phyloP scores from a whole-genome alignment of 148 eudicot species.

The Camellia sinensis region DNA sequence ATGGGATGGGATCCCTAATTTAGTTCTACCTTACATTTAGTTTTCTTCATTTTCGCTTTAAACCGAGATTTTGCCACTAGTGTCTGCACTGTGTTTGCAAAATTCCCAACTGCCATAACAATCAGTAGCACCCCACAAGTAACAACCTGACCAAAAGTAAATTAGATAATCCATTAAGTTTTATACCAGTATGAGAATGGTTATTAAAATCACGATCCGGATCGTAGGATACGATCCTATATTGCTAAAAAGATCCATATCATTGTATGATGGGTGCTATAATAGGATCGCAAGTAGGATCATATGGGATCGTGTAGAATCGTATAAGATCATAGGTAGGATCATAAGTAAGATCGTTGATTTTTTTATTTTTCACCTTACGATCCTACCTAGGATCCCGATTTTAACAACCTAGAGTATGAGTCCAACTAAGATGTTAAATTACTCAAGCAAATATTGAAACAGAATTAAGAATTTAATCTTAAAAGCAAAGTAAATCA shows the following conservation, averaged over 20 bases:
- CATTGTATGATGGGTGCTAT: too few relatives aligned
- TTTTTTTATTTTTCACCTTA: too few relatives aligned
- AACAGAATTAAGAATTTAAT: background rate
- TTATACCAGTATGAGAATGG: too few relatives aligned
- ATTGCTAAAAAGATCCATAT: too few relatives aligned
- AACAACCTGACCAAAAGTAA: slow-evolving; percentile 37
- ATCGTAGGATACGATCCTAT: too few relatives aligned
- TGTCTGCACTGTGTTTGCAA: slow-evolving; percentile 50
- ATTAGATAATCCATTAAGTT: background rate
- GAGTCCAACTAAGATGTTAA: background rate
- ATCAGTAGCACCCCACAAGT: slow-evolving; percentile 55
- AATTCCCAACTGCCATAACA: slow-evolving; percentile 58
- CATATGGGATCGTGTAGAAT: too few relatives aligned
- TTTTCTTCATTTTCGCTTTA: slow-evolving; percentile 50
- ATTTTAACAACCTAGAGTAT: too few relatives aligned
- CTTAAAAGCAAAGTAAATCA: background rate
- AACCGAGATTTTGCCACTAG: slow-evolving; percentile 46
- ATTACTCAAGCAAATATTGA: background rate
- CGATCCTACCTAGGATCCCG: too few relatives aligned
- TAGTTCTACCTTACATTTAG: slow-evolving; percentile 31
- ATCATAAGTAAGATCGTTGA: too few relatives aligned
- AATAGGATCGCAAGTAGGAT: too few relatives aligned
- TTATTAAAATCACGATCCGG: too few relatives aligned
- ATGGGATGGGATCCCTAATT: slow-evolving; percentile 20
- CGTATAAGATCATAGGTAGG: too few relatives aligned